Base-by-base conservation (phyloP, 2,329 filamentous ascomycete species). In the Arthrinium phaeospermum region DNA sequence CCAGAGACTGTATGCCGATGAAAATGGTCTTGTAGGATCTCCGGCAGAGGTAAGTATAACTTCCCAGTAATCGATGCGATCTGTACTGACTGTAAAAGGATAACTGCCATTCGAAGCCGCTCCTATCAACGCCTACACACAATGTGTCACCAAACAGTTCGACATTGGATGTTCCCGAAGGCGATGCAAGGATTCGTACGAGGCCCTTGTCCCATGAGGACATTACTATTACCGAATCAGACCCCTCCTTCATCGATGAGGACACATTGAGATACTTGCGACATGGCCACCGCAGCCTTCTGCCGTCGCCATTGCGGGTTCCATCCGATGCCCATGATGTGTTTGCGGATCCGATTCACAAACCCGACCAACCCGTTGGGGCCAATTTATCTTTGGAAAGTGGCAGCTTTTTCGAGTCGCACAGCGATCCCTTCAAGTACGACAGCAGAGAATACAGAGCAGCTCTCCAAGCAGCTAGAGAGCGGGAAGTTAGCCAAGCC, bases 391-490 rank as follows among this genome's bases (percentile, higher is more conserved):
- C 71, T 34, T 77, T 78, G 13, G 74, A 37, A 46, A 44, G 71
- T 6, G 76, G 75, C 13, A 53, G 73, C 49, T 79, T 78, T 3
- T 81, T 80, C 37, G 82, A 79, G 7, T 83, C 82, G 0, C 81
- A 81, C 45, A 78, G 80, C 0, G 85, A 87, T 53, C 85, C 83
- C 0, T 88, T 88, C 77, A 80, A 81, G 68, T 88, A 86, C 73
- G 86, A 87, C 74, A 80, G 78, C 46, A 79, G 80, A 12, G 73
- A 78, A 1, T 85, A 85, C 73, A 80, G 79, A 19, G 72, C 79
- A 13, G 84, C 84, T 51, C 75, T 86, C 12, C 78, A 81, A 10
- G 77, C 81, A 4, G 78, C 80, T 1, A 81, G 80, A 71, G 85
- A 87, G 73, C 79, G 82, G 71, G 84, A 87, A 14, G 80, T 87